Base-by-base conservation (phyloP, 495 filamentous ascomycete species). In the Xylaria cubensis region DNA sequence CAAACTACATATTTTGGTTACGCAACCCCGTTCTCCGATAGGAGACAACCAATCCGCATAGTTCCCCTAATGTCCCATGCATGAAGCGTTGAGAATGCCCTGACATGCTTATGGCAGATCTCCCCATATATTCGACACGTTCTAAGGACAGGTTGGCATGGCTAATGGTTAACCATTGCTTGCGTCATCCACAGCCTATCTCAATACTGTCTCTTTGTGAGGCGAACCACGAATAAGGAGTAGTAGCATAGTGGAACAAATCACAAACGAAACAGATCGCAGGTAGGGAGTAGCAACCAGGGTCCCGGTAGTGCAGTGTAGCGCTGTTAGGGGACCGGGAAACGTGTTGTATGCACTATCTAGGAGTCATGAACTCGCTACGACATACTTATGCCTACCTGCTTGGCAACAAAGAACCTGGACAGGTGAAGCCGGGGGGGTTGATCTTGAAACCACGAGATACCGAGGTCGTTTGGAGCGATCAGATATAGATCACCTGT, bases 401-500 rank as follows among this genome's bases (percentile, higher is more conserved):
- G 51, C 51, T 55, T n/a, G 55, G 55, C 55, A 42, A 62, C 59
- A n/a, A 62, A 41, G 61, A 64, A 34, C 36, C 61, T 44, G 13
- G 61, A 44, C 9, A 17, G 39, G 61, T 64, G 36, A 42, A 21
- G 29, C 46, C n/a, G 58, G 34, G 15, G 17, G 55, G 21, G 36
- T 64, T 42, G 61, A 64, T 64, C 61, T 64, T 64, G 61, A 64
- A 64, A 64, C 61, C 36, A 64, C 21, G 39, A 42, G 61, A 64
- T 42, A 44, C 61, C 61, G 61, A 64, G 61, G 61, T 64, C 39
- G 61, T 29, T 44, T 64, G 39, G n/a, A 24, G 61, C 36, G 36
- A 64, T 64, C 36, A 44, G 61, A 44, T 64, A 64, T 56, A 67
- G 65, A 67, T 56, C 48, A 70, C 58, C 68, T 70, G 68, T 50